Base-by-base conservation (phyloP, 306 rosid genomes). In the Citrullus colocynthis region DNA sequence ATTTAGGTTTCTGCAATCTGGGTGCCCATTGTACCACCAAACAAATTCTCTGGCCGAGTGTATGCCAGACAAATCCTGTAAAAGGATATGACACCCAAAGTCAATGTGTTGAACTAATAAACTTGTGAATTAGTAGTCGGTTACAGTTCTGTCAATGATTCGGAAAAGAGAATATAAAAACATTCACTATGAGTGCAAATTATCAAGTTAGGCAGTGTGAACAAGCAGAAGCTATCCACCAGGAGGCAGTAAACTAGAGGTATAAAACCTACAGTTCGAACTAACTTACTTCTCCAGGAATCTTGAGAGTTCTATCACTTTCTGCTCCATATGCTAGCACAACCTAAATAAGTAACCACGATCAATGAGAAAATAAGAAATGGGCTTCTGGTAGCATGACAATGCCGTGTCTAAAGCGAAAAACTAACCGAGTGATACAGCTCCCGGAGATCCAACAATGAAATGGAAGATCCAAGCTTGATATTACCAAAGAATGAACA, bases 1-100 rank as follows among this genome's bases (percentile, higher is more conserved):
- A 81, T 89, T 86, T 65, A 95, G 93, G 85, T 82, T 82, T 81
- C 60, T 84, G n/a, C 87, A 86, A 88, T 95, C 91, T 75, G 96
- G 99, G 52, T 95, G 97, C 82, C 97, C 99, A 83, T 95, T 95
- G 84, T 95, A 92, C 99, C 97, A 92, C 97, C 97, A 90, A 80
- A 95, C 99, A 90, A 92, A 92, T 84, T 92, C 97, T 85, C 99
- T 88, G 72, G 99, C 99, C 16, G 97, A 89, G 66, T 86, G 84
- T 78, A 92, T 75, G 71, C 96, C 99, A 78, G 67, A 71, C 84
- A 92, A 85, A 83, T 83, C 86, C 97, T 95, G 34, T 52, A 18
- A 24, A 58, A 61, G 24, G 55, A n/a, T 39, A 61, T 17, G 39
- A 42, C 65, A 44, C 45, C 72, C 20, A 21, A 77, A 24, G 11